Conservation (phyloP, 768 basidiomycete genomes). For the Porphyrellus cyaneotinctus region DNA sequence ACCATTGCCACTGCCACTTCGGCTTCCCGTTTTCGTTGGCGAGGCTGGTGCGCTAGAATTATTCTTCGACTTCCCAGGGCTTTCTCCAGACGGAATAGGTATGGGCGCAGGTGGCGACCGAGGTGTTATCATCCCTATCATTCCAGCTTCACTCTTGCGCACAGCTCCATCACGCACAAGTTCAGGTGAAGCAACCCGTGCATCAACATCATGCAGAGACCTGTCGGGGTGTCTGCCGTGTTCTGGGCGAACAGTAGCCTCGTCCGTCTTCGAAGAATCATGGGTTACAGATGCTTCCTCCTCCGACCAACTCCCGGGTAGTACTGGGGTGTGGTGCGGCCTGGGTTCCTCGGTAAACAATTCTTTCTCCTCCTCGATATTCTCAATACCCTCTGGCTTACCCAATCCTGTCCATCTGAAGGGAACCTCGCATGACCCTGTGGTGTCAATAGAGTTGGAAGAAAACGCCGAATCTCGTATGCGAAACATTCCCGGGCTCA, state of each 20-base stretch:
- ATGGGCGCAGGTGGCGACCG: slow-evolving; percentile 24
- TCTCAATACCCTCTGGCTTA: slow-evolving; percentile 36
- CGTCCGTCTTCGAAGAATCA: slow-evolving; percentile 25
- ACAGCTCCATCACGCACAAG: slow-evolving; percentile 40
- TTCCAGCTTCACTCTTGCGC: slow-evolving; percentile 62
- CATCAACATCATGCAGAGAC: slow-evolving; percentile 46
- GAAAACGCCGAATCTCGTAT: slow-evolving; percentile 63
- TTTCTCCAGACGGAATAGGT: slow-evolving; percentile 28
- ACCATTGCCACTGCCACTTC: slow-evolving; percentile 45
- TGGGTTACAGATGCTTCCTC: slow-evolving; percentile 40
- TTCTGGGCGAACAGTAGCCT: slow-evolving; percentile 25
- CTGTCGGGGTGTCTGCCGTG: slow-evolving; percentile 29
- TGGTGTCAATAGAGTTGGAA: slow-evolving; percentile 39
- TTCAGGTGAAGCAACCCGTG: slow-evolving; percentile 52
- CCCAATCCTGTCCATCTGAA: slow-evolving; percentile 59
- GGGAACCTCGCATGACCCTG: slow-evolving; percentile 46
- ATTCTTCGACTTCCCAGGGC: slow-evolving; percentile 20
- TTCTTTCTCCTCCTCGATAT: slow-evolving; percentile 34
- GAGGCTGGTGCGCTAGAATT: slow-evolving; percentile 27
- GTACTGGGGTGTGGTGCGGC: slow-evolving; percentile 31
- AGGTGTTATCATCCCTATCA: slow-evolving; percentile 48
- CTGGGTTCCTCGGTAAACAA: slow-evolving; percentile 24
- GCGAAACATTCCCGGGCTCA: slow-evolving; percentile 53
- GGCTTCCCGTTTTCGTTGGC: slow-evolving; percentile 32
- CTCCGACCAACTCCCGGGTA: slow-evolving; percentile 60